Evolutionary conservation across 805 yeast species (phyloP), one percentile per base, ranked within the genome.

Genomic region (Ogataea polymorpha): DNA sequence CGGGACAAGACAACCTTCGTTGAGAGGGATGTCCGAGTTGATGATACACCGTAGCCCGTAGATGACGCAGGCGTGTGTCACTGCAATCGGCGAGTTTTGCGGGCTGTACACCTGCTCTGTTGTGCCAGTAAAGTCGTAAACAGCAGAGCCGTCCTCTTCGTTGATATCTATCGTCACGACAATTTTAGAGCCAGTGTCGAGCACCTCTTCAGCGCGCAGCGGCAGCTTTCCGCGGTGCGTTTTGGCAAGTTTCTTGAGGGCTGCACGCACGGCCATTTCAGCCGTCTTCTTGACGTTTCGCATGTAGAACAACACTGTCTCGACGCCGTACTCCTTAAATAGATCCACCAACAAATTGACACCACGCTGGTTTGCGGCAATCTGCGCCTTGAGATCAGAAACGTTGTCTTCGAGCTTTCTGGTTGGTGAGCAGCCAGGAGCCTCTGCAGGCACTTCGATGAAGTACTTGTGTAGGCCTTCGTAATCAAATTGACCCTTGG

Each of bases 171-270:
- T 66, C 7, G 61, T 60, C 20, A 74, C 63, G 9, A 68, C 55
- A 32, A 77, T 71, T 23, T 69, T 64, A 4, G 81, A 68, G 21
- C 83, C 83, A 51, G 77, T 81, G 55, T 78, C 82, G 63, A 78
- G 65, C 44, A 66, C 59, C 35, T 78, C 83, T 24, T 64, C 63
- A 3, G 77, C 79, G 26, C 55, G 49, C 46, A 75, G 50, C 12
- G 69, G 70, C 8, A 61, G 46, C 9, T 54, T 49, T 13, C 53
- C 67, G 23, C 38, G 46, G 37, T 61, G 76, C 49, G 70, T 67
- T 50, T 62, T 59, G 35, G 77, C 79, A 61, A 65, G 58, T 48
- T 29, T 45, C 41, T 50, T 59, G 35, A 60, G 53, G 35, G 45
- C 62, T 8, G 52, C 43, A 40, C 74, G 58, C 12, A 71, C 77